A percentile compares a stretch with the other conserved stretches of the same genome.
Conservation (phyloP, 352 stramenopile species). For the Saprolegnia parasitica region DNA sequence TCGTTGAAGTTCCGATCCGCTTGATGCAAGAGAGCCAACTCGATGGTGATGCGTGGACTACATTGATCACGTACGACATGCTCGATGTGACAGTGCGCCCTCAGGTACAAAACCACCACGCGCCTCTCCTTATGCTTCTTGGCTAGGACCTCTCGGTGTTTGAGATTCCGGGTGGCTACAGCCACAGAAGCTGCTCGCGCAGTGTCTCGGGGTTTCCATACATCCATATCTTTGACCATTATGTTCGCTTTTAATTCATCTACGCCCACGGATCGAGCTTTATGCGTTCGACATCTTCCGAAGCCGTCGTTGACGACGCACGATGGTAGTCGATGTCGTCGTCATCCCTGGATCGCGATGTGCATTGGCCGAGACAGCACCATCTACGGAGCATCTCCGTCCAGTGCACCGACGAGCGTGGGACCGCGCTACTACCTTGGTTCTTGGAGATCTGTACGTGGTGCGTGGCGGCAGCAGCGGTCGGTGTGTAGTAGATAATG, state of each 20-base stretch:
- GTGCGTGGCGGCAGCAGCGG: constrained; percentile 33
- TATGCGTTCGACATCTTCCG: neutral
- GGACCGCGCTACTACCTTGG: neutral
- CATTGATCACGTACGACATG: constrained; percentile 63
- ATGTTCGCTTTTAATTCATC: constrained; percentile 47
- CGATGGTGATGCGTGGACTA: constrained; percentile 38
- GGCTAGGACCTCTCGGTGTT: constrained; percentile 33
- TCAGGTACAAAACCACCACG: constrained; percentile 31
- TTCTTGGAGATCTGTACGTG: constrained; percentile 35
- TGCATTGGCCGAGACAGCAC: constrained; percentile 5
- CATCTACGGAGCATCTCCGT: neutral
- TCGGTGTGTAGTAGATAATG: constrained; percentile 37
- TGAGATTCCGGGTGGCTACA: constrained; percentile 53
- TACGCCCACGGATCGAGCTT: neutral
- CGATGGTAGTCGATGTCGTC: neutral
- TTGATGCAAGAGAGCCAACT: constrained; percentile 59
- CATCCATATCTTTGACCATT: constrained; percentile 74
- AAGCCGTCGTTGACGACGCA: neutral
- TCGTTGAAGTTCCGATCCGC: constrained; percentile 51
- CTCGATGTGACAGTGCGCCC: constrained; percentile 46
- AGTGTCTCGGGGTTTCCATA: constrained; percentile 67
- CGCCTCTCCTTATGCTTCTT: neutral
- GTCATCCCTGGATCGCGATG: neutral
- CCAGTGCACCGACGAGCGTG: no score
- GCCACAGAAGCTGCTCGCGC: constrained; percentile 48